Base-by-base conservation (phyloP, 768 basidiomycete species). In the Boletus bicolor region DNA sequence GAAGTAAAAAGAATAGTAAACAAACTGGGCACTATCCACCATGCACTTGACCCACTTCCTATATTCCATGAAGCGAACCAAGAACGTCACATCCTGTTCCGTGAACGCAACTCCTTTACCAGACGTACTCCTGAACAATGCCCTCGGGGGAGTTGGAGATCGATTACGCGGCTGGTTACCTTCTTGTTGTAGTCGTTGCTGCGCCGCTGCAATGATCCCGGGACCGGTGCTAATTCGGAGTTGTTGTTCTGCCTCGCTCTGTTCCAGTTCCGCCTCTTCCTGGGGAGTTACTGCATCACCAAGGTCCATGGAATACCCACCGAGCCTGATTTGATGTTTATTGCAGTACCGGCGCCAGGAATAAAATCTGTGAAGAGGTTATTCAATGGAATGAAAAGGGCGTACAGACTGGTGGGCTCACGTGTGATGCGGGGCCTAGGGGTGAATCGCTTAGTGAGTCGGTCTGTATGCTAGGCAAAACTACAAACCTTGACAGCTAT, bases 261-360 rank as follows among this genome's bases (percentile, higher is more conserved):
- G 72, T 17, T 79, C 79, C 7, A 68, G 68, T 3, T 73, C 77
- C 17, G 75, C 77, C 5, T 77, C 80, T 44, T 74, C 73, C 34
- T 72, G 69, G 5, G 77, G 77, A 17, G 78, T 74, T 15, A 70
- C 74, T 10, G 78, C 76, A 17, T 81, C 80, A 37, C 81, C 82
- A 7, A 77, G 68, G 51, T 82, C 85, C 91, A 93, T 92, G 9
- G 82, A 75, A 62, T 93, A 93, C 2, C 90, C 89, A 26, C 89
- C 89, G 0, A 93, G 77, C n/a, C 89, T 84, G 48, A 93, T 93
- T 70, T 93, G 89, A 68, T 93, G 91, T 66, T 93, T 93, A 68
- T 93, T 93, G 75, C 91, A 93, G 65, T 93, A 93, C 43, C 91
- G 83, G 39, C 91, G 82, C 91, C 91, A 93, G 1, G 91, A 93